Evolutionary conservation across 139 green algal genomes (phyloP).

Genomic region (Pycnococcus provasolii): DNA sequence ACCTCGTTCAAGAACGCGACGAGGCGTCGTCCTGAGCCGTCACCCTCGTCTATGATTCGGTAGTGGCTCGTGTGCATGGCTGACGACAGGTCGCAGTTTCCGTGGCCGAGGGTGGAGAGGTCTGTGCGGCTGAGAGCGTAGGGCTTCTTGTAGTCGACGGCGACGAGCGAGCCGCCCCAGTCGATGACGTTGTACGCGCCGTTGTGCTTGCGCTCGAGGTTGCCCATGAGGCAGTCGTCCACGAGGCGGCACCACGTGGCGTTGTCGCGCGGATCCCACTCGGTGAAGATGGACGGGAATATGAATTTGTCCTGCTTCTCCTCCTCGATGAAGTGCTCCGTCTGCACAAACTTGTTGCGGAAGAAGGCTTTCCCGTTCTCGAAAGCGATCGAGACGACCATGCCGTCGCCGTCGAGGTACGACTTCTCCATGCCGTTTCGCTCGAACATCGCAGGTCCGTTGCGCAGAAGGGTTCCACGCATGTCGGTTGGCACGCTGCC

Average conservation of each 20-base stretch:
- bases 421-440: constrained; percentile 28
- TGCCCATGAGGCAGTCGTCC: constrained; percentile 27
- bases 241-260: constrained; percentile 14
- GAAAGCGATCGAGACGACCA: constrained; percentile 29
- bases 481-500: constrained; percentile 28
- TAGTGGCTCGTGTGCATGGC: constrained; percentile 33
- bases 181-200: constrained; percentile 33
- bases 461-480: constrained; percentile 29
- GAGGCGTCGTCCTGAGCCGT: constrained; percentile 31
- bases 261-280: constrained; percentile 21
- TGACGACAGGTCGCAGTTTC: neutral
- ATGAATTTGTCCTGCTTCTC: constrained; percentile 24
- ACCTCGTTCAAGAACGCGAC: constrained; percentile 22
- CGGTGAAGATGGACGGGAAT: constrained; percentile 31
- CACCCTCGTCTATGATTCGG: constrained; percentile 28
- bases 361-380: constrained; percentile 36
- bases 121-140: constrained; percentile 24
- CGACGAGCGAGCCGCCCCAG: constrained; percentile 30
- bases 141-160: constrained; percentile 31
- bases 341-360: constrained; percentile 36
- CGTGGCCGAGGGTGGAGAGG: constrained; percentile 25
- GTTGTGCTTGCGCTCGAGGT: constrained; percentile 28
- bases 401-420: constrained; percentile 36
- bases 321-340: constrained; percentile 25
- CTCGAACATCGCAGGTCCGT: constrained; percentile 33